Percentiles rank a stretch among this genome's conserved stretches.
Evolutionary conservation across 306 rosid genomes (phyloP).

Genomic region (Castanopsis chinensis): DNA sequence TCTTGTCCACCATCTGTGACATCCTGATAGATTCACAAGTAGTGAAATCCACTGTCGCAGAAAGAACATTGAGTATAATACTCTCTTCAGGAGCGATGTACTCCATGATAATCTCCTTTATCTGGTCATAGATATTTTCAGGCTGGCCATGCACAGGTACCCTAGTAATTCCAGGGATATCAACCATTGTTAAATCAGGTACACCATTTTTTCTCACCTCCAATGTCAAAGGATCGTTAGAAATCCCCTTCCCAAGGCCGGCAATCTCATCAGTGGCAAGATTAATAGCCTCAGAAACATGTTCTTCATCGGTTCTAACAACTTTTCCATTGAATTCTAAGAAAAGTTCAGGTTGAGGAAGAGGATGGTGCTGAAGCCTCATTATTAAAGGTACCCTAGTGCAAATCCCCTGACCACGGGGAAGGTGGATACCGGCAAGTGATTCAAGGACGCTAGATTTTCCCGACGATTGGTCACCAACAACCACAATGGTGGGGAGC

Average conservation of each 20-base stretch:
- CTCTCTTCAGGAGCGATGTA: too few species aligned
- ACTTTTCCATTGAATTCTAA: constrained; percentile 21
- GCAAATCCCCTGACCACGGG: constrained; percentile 64
- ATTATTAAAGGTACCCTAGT: constrained; percentile 51
- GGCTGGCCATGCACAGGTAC: too few species aligned
- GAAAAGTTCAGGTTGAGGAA: constrained; percentile 26
- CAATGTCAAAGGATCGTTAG: constrained; percentile 43
- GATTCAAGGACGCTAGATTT: constrained; percentile 46
- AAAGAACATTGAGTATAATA: too few species aligned
- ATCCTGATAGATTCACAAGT: too few species aligned
- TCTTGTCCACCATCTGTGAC: too few species aligned
- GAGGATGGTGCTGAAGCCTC: constrained; percentile 46
- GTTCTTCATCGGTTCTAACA: constrained; percentile 28
- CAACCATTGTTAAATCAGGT: constrained; percentile 59
- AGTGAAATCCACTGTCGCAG: too few species aligned
- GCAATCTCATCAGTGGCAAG: constrained; percentile 48
- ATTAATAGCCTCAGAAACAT: constrained; percentile 39
- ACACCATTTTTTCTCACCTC: constrained; percentile 53
- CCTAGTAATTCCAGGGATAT: constrained; percentile 33
- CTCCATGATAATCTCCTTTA: too few species aligned
- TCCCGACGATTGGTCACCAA: constrained; percentile 56
- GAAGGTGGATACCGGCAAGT: constrained; percentile 20
- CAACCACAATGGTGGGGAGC: constrained; percentile 59
- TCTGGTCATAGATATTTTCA: too few species aligned
- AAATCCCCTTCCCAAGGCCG: constrained; percentile 43